These are phyloP conservation scores for Clonostachys byssicola DNA, from an alignment of 2,329 filamentous ascomycete genomes.

Conservation along the genomic window DNA sequence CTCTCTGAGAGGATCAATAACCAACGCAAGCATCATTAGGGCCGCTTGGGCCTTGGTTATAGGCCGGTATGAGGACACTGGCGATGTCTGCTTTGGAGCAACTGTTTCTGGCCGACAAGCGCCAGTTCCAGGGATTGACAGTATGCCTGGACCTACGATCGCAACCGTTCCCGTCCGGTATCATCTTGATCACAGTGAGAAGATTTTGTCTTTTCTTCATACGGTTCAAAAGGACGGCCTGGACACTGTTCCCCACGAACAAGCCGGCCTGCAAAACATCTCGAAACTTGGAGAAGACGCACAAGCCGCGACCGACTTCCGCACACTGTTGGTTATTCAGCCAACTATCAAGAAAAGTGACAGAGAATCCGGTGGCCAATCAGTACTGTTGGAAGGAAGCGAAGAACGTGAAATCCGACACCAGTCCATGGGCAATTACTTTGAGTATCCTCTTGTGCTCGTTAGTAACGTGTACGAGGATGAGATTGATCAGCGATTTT, in stretches of 20 bases:
- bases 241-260: constrained; percentile 8
- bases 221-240: constrained; percentile 7
- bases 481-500: constrained; percentile 3
- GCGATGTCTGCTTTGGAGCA: constrained; percentile 14
- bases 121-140: constrained; percentile 10
- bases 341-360: background rate
- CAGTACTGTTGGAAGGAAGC: too few relatives aligned
- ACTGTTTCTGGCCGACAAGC: constrained; percentile 15
- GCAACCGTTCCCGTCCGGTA: constrained; percentile 10
- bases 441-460: constrained; percentile 1
- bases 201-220: constrained; percentile 7
- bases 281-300: constrained; percentile 2
- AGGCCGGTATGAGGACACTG: constrained; percentile 6
- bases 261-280: constrained; percentile 11
- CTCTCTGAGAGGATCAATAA: constrained; percentile 3
- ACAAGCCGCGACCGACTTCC: constrained; percentile 7
- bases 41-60: constrained; percentile 19
- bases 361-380: too few relatives aligned
- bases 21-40: constrained; percentile 11
- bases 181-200: constrained; percentile 2
- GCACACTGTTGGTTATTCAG: constrained; percentile 1
- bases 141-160: constrained; percentile 12
- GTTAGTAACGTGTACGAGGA: constrained; percentile 3
- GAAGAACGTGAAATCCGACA: too few relatives aligned
- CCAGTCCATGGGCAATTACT: constrained; percentile 7